Base-by-base conservation (phyloP, 768 basidiomycete genomes). In the Pleurotus djamor region DNA sequence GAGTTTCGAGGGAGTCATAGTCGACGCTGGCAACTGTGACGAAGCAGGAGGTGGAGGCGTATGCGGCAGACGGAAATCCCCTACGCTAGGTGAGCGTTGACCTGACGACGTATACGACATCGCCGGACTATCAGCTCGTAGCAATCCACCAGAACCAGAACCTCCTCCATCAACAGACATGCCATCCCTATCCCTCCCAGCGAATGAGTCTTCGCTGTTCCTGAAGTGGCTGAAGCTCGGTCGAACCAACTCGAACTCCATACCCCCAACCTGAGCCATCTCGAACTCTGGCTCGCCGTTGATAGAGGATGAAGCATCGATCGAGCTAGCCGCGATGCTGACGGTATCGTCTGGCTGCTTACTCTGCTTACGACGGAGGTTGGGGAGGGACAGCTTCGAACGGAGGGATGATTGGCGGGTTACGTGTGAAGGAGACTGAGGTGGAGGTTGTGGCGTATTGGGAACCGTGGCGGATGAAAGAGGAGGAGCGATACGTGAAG, bases 211-310 rank as follows among this genome's bases (percentile, higher is more conserved):
- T 57, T 86, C 84, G 65, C 84, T 86, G 9, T 72, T 70, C 35
- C 82, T 74, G 36, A 78, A 63, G 21, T 74, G 74, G 0, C 82
- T 72, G 9, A 88, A 61, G n/a, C 72, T 77, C 0, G 91, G 91
- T 21, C 82, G 77, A 36, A 93, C 78, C 12, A 92, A 81, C 72
- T 92, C 88, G 63, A 94, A 93, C 63, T 92, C 91, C 78, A 86
- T 87, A 67, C 92, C 88, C 67, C 89, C 76, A 6, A 92, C 87
- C 58, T 93, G 91, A 4, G 92, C 79, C 1, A 83, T 84, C 63
- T 89, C 83, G 43, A 76, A 73, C 4, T 81, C 77, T 28, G 17
- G 72, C 54, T 61, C 65, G 12, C 45, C 45, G 17, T 17, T 17
- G 21, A 28, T 28, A 4, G 13, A n/a, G 7, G 17, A 16, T 1